A percentile compares a stretch with the other conserved stretches of the same genome.
Conservation (phyloP, 1,284 basidiomycete genomes). For the Cryptococcus jaspeensis region DNA sequence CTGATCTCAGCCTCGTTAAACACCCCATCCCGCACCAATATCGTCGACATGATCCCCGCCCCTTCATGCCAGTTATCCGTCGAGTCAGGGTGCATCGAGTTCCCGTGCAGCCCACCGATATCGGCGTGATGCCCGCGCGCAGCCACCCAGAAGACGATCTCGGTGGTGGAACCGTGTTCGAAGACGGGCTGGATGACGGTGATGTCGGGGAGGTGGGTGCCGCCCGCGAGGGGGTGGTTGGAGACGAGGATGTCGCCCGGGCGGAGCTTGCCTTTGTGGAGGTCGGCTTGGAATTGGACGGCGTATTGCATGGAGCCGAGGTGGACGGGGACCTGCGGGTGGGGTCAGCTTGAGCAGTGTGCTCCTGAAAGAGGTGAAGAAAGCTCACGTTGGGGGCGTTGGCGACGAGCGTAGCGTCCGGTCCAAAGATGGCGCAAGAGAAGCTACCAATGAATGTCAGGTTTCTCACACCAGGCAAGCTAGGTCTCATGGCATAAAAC, state of each 20-base stretch:
- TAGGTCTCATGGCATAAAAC: background rate
- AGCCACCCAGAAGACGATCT: conserved; percentile 47
- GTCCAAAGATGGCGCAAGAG: conserved; percentile 54
- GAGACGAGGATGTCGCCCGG: conserved; percentile 55
- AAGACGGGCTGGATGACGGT: conserved; percentile 49
- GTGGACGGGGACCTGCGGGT: conserved; percentile 21
- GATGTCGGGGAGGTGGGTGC: conserved; percentile 56
- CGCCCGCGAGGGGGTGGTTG: conserved; percentile 54
- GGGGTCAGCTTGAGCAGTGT: too few species aligned
- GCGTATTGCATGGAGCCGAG: conserved; percentile 45
- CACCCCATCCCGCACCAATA: conserved; percentile 38
- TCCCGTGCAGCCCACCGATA: conserved; percentile 41
- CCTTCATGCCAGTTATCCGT: conserved; percentile 54
- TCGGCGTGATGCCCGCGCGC: conserved; percentile 53
- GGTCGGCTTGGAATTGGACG: conserved; percentile 36
- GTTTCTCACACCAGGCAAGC: background rate
- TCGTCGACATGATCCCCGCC: conserved; percentile 58
- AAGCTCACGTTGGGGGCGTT: conserved; percentile 36
- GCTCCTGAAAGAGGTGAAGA: too few species aligned
- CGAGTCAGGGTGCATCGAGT: conserved; percentile 47
- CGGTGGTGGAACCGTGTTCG: conserved; percentile 7
- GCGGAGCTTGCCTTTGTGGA: conserved; percentile 33
- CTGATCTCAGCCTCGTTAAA: conserved; percentile 62
- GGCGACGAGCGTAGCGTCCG: conserved; percentile 53
- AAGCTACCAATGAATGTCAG: background rate